These are phyloP conservation scores for Aspergillus carlsbadensis DNA, from an alignment of 495 filamentous ascomycete species.

Conservation along the genomic window DNA sequence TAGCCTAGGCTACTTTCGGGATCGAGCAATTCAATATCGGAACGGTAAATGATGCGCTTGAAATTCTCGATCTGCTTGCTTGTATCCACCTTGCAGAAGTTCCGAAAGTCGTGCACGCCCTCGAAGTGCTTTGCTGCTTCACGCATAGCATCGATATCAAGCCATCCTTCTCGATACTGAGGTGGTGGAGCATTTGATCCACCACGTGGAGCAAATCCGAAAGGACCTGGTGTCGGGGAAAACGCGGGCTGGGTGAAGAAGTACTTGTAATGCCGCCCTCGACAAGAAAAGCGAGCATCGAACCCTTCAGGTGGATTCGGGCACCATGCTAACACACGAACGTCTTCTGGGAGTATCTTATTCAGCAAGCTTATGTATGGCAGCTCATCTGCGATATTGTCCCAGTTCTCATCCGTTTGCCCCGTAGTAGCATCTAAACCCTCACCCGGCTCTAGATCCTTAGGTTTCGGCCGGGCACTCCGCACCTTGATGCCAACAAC, in stretches of 20 bases:
- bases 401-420: conserved; percentile 51
- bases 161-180: conserved; percentile 52
- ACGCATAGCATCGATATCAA: conserved; percentile 86
- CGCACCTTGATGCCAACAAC: conserved; percentile 81
- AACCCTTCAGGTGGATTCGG: conserved; percentile 75
- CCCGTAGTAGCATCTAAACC: conserved; percentile 18
- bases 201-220: conserved; percentile 32
- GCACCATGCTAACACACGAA: conserved; percentile 90
- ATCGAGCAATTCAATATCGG: conserved; percentile 69
- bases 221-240: conserved; percentile 50
- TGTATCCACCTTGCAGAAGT: conserved; percentile 90
- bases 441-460: conserved; percentile 2
- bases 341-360: conserved; percentile 82
- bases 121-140: conserved; percentile 74
- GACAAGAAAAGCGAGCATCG: conserved; percentile 90
- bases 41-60: conserved; percentile 68
- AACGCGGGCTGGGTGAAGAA: conserved; percentile 96
- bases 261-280: conserved; percentile 85
- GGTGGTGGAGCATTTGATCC: conserved; percentile 14
- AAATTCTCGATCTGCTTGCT: conserved; percentile 85
- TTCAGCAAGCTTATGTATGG: conserved; percentile 81
- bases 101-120: conserved; percentile 90
- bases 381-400: conserved; percentile 78
- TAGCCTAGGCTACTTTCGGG: conserved; percentile 41
- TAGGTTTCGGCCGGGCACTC: conserved; percentile 62